Percentiles rank a stretch among this genome's conserved stretches.
These are phyloP conservation scores for Cyphellophora europaea DNA, from an alignment of 2,329 filamentous ascomycete genomes.

Conservation along the genomic window DNA sequence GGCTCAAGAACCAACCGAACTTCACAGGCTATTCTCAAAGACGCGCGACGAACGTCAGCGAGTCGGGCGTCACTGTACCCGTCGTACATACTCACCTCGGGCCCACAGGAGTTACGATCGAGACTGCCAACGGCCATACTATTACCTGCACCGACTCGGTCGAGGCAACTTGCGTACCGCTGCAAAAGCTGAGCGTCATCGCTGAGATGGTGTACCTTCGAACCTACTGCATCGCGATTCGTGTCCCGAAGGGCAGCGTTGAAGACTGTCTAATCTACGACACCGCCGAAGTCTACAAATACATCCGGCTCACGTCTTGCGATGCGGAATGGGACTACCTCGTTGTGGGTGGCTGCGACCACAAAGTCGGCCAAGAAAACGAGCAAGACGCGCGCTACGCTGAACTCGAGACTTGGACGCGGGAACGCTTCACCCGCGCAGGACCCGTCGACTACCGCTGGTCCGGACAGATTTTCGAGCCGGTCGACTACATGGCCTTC, in stretches of 20 bases:
- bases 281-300: constrained; percentile 46
- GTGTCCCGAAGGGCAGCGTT: constrained; percentile 41
- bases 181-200: constrained; percentile 46
- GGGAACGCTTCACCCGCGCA: constrained; percentile 43
- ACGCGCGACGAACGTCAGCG: constrained; percentile 37
- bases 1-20: constrained; percentile 41
- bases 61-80: constrained; percentile 36
- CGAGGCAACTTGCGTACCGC: constrained; percentile 46
- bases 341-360: constrained; percentile 48
- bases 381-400: constrained; percentile 35
- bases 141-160: constrained; percentile 41
- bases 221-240: constrained; percentile 49
- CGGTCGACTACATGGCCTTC: constrained; percentile 45
- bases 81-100: constrained; percentile 28
- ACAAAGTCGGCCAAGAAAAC: constrained; percentile 46
- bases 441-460: constrained; percentile 45
- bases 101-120: constrained; percentile 36
- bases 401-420: constrained; percentile 45
- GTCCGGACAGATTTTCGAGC: constrained; percentile 50
- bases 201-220: constrained; percentile 45
- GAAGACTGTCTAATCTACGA: constrained; percentile 50
- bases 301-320: constrained; percentile 44
- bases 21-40: constrained; percentile 47
- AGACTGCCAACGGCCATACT: constrained; percentile 37
- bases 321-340: constrained; percentile 47